These are phyloP conservation scores for Euphorbia peplus DNA, from an alignment of 345 rosid genomes.

Conservation along the genomic window DNA sequence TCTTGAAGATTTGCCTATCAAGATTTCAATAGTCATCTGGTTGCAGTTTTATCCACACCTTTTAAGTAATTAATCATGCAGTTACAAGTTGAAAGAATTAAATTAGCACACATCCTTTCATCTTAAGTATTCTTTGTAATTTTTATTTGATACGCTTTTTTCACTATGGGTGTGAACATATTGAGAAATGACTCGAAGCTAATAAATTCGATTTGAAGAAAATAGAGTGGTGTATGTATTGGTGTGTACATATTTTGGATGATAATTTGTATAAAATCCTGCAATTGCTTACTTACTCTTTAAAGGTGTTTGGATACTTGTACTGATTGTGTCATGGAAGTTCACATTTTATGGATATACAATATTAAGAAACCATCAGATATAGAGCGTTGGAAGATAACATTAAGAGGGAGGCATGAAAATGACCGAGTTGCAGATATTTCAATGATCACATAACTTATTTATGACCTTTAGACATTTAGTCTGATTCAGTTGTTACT, in stretches of 20 bases:
- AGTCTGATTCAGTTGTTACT: neutral
- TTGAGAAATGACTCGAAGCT: neutral
- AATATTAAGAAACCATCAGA: neutral
- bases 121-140: neutral
- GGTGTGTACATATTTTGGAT: neutral
- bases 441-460: slow-evolving; percentile 1
- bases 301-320: neutral
- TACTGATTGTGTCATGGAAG: neutral
- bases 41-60: neutral
- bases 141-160: neutral
- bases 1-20: neutral
- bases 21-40: neutral
- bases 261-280: neutral
- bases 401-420: neutral
- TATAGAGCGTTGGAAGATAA: neutral
- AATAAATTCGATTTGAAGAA: neutral
- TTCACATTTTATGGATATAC: neutral
- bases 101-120: neutral
- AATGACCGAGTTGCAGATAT: neutral
- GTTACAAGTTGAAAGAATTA: neutral
- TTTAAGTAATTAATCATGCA: neutral
- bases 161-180: neutral
- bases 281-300: neutral
- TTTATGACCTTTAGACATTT: neutral
- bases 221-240: neutral